A percentile compares a stretch with the other conserved stretches of the same genome.
These are phyloP conservation scores for Mycena leptocephala DNA, from an alignment of 768 basidiomycete species.

Conservation along the genomic window DNA sequence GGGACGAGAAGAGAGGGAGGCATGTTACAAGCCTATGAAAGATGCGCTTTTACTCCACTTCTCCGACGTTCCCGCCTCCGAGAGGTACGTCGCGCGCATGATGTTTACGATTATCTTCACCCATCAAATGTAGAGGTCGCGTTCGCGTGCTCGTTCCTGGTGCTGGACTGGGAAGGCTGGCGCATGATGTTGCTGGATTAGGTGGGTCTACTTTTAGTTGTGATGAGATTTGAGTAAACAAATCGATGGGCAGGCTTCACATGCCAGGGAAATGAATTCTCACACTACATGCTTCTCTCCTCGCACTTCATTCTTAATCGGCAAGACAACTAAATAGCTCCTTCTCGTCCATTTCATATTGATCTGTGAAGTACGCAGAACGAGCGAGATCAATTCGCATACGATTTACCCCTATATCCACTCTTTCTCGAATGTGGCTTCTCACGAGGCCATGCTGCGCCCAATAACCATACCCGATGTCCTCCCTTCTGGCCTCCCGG, in stretches of 20 bases:
- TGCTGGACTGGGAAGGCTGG: slow-evolving; percentile 89
- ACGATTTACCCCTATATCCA: slow-evolving; percentile 93
- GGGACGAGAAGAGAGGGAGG: slow-evolving; percentile 85
- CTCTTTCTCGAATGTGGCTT: slow-evolving; percentile 88
- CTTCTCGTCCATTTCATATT: not conserved
- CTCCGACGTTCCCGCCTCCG: slow-evolving; percentile 64
- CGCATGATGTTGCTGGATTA: slow-evolving; percentile 88
- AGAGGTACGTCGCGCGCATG: slow-evolving; percentile 60
- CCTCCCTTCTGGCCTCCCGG: slow-evolving; percentile 79
- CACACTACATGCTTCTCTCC: slow-evolving; percentile 93
- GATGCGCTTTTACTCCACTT: slow-evolving; percentile 81
- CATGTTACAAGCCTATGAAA: slow-evolving; percentile 87
- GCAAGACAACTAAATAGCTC: slow-evolving; percentile 59
- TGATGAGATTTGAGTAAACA: not conserved
- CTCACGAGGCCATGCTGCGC: slow-evolving; percentile 74
- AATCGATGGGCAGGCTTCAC: slow-evolving; percentile 82
- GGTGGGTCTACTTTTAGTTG: slow-evolving; percentile 61
- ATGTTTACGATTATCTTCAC: not conserved
- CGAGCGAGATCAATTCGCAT: slow-evolving; percentile 76
- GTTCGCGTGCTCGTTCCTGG: slow-evolving; percentile 91
- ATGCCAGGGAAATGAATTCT: slow-evolving; percentile 97
- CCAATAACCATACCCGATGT: slow-evolving; percentile 88
- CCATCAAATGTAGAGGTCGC: slow-evolving; percentile 57
- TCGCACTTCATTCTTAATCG: slow-evolving; percentile 92
- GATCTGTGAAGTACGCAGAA: slow-evolving; percentile 55